These are phyloP conservation scores for Chrysanthemum seticuspe DNA, from an alignment of 129 eudicot genomes.

Conservation along the genomic window DNA sequence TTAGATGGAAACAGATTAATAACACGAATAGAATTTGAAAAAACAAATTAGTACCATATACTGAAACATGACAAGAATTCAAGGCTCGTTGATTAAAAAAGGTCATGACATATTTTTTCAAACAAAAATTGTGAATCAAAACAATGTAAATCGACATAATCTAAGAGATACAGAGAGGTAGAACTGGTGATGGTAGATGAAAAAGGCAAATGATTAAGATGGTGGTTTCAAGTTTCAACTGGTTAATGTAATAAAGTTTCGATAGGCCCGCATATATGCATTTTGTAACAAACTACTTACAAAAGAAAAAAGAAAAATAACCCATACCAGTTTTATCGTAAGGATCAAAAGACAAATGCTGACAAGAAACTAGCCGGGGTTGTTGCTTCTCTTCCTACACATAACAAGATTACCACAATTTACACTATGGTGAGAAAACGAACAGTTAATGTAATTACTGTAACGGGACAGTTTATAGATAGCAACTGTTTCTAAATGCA, in stretches of 20 bases:
- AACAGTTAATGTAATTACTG: not conserved
- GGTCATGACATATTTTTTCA: not conserved
- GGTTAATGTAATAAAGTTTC: not conserved
- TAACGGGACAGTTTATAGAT: not conserved
- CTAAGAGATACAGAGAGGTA: too few species aligned
- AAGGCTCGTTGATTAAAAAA: not conserved
- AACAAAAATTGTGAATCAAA: not conserved
- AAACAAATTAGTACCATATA: not conserved
- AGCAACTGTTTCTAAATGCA: not conserved
- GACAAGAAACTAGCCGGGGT: not conserved
- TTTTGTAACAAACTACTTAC: not conserved
- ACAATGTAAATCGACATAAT: not conserved
- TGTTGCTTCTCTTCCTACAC: slow-evolving; percentile 31
- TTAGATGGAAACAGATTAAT: not conserved
- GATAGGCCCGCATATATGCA: not conserved
- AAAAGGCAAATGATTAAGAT: not conserved
- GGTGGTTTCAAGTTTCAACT: slow-evolving; percentile 9
- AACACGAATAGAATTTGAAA: not conserved
- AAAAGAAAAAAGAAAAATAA: not conserved
- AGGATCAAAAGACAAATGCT: slow-evolving; percentile 20
- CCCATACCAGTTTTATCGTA: slow-evolving; percentile 16
- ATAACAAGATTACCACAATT: slow-evolving; percentile 21
- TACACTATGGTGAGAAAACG: slow-evolving; percentile 6
- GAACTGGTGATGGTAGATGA: too few species aligned
- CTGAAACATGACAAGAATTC: not conserved